Percentiles rank a stretch among this genome's conserved stretches.
These are phyloP conservation scores for Agrocybe chaxingu DNA, from an alignment of 768 basidiomycete genomes.

Conservation along the genomic window DNA sequence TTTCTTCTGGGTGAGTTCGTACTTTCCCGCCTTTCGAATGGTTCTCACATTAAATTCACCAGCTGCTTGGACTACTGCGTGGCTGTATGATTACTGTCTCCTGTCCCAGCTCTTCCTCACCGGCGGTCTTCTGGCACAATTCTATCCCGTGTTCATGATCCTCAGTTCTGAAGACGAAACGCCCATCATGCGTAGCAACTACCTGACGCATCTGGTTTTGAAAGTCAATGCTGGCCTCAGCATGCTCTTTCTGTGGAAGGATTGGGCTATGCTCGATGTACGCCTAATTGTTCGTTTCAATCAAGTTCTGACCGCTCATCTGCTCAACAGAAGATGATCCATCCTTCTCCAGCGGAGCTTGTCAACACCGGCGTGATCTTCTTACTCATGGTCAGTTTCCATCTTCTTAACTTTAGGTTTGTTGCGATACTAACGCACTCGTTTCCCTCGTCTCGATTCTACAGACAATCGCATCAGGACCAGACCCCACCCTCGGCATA, in stretches of 20 bases:
- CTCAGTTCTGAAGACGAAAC: conserved; percentile 21
- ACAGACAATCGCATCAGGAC: conserved; percentile 33
- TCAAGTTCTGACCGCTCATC: background rate
- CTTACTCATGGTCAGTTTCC: conserved; percentile 26
- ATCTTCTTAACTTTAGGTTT: background rate
- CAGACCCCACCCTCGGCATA: conserved; percentile 32
- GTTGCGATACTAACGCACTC: background rate
- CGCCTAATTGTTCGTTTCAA: background rate
- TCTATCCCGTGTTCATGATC: conserved; percentile 31
- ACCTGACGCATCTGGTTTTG: conserved; percentile 36
- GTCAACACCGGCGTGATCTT: conserved; percentile 23
- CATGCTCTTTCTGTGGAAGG: conserved; percentile 29
- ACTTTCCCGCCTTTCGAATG: background rate
- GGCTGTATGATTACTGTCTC: conserved; percentile 13
- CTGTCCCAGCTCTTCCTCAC: conserved; percentile 17
- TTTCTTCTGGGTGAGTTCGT: conserved; percentile 17
- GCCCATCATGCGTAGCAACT: conserved; percentile 21
- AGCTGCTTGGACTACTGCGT: conserved; percentile 26
- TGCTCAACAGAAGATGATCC: conserved; percentile 13
- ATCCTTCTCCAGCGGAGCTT: conserved; percentile 21
- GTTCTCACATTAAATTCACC: conserved; percentile 1
- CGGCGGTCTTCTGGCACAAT: conserved; percentile 31
- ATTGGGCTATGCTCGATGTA: conserved; percentile 28
- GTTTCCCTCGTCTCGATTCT: background rate
- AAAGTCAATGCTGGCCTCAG: conserved; percentile 39